Base-by-base conservation (phyloP, 1,139 yeast species). In the Geotrichum citri-aurantii region DNA sequence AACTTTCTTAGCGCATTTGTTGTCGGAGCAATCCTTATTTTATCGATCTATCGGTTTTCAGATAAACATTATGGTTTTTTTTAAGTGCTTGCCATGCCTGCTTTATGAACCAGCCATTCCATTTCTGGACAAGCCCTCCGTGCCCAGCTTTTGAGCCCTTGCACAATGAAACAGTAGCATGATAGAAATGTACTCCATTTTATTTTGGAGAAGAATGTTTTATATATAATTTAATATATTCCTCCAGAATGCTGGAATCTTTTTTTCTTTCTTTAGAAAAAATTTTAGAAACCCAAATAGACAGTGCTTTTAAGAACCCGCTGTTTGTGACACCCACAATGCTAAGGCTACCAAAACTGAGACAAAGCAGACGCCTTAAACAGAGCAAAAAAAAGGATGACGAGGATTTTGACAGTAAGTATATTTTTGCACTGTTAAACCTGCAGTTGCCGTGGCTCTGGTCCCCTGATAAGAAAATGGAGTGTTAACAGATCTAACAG, bases 351-450 rank as follows among this genome's bases (percentile, higher is more conserved):
- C 33, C 33, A 8, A 29, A 29, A 29, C 33, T 29, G 33, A 29
- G 33, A 29, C 33, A 29, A 29, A 29, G 12, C 33, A 29, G 33
- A 6, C 33, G 33, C 33, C 33, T 11, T 14, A 8, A 14, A 29
- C 10, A 14, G 33, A 29, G 33, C 33, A 29, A 29, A 29, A 29
- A 29, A 14, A 14, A 29, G 8, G 33, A 2, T 8, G 33, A 29
- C 33, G 33, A 44, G 5, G 56, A 53, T 12, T 53, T 53, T 29
- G 47, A 11, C 7, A 46, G 56, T 53, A 47, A 21, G 51, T 27
- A 19, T 7, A 17, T 8, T 10, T 14, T 27, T 4, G 23, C 19
- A 23, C 27, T 26, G 3, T 29, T 12, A 17, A n/a, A 17, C 12
- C 21, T 19, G 17, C 33, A 52, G 12, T 6, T 7, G 33, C 31